These are phyloP conservation scores for Niebla homalea DNA, from an alignment of 495 filamentous ascomycete genomes.

Conservation along the genomic window DNA sequence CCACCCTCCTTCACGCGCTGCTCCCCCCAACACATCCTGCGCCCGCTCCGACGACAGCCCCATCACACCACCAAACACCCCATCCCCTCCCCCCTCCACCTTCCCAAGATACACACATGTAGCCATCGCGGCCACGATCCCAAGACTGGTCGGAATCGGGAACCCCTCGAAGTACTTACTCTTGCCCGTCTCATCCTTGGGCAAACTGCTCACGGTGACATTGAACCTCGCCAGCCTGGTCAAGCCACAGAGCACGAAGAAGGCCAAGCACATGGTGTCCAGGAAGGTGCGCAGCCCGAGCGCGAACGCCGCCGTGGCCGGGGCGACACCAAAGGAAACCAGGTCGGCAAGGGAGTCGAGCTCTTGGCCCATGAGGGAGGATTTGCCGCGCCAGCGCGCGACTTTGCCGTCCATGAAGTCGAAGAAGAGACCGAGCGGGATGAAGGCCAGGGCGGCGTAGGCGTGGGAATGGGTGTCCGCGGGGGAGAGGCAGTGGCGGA, in stretches of 20 bases:
- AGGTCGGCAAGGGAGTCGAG: not conserved
- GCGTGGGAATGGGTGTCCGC: slow-evolving; percentile 50
- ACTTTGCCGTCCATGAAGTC: slow-evolving; percentile 98
- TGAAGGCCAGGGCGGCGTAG: slow-evolving; percentile 71
- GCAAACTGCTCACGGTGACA: slow-evolving; percentile 74
- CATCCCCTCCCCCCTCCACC: slow-evolving; percentile 62
- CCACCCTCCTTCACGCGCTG: slow-evolving; percentile 34
- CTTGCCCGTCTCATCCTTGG: slow-evolving; percentile 85
- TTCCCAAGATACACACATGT: slow-evolving; percentile 75
- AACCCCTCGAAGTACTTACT: slow-evolving; percentile 92
- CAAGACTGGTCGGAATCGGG: slow-evolving; percentile 81
- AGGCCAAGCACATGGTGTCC: slow-evolving; percentile 72
- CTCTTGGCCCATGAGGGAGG: slow-evolving; percentile 81
- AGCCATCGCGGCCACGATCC: slow-evolving; percentile 70
- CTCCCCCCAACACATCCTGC: not conserved
- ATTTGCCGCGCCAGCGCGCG: slow-evolving; percentile 89
- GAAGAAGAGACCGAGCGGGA: slow-evolving; percentile 93
- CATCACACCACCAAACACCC: slow-evolving; percentile 61
- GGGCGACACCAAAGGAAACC: slow-evolving; percentile 88
- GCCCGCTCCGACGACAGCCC: slow-evolving; percentile 57
- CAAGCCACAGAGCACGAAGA: slow-evolving; percentile 91
- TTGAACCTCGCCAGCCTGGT: slow-evolving; percentile 95
- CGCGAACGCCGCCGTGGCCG: slow-evolving; percentile 75
- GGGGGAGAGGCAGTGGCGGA: slow-evolving; percentile 82
- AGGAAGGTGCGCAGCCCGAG: slow-evolving; percentile 75